Evolutionary conservation across 2,329 filamentous ascomycete species (phyloP).

Genomic region (Trichoderma asperellum): DNA sequence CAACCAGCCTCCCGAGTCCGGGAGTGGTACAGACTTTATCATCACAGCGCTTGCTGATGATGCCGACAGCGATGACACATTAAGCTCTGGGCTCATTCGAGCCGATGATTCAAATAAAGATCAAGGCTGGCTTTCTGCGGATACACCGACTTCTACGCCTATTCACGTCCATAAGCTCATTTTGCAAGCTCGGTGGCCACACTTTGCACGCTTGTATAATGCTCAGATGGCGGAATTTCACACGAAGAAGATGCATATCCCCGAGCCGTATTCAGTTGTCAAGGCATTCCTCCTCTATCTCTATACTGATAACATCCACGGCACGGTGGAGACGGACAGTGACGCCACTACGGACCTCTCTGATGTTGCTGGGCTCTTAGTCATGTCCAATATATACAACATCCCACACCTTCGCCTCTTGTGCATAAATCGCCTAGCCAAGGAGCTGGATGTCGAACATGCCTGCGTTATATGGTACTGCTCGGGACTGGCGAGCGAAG

Average conservation of each 20-base stretch:
- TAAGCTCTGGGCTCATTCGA: constrained; percentile 55
- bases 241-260: constrained; percentile 96
- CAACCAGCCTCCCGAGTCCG: constrained; percentile 80
- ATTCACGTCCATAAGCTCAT: constrained; percentile 97
- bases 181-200: constrained; percentile 91
- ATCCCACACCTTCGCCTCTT: constrained; percentile 90
- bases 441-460: constrained; percentile 91
- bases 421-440: constrained; percentile 86
- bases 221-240: constrained; percentile 98
- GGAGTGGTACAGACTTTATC: constrained; percentile 86
- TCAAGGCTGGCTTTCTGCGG: constrained; percentile 62
- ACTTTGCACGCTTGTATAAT: constrained; percentile 89
- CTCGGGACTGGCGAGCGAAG: constrained; percentile 84
- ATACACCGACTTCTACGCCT: constrained; percentile 71
- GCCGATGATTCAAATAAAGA: constrained; percentile 48
- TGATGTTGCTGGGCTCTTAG: constrained; percentile 90
- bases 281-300: constrained; percentile 95
- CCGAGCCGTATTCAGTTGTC: constrained; percentile 92
- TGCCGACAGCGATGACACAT: constrained; percentile 68
- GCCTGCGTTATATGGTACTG: constrained; percentile 97
- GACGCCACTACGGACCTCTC: constrained; percentile 76
- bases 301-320: constrained; percentile 89
- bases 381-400: constrained; percentile 98
- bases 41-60: constrained; percentile 87
- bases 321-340: constrained; percentile 55